Evolutionary conservation across 164 flowering plant species (phyloP), one percentile per base, ranked within the genome.

Genomic region (Cinnamomum chago): DNA sequence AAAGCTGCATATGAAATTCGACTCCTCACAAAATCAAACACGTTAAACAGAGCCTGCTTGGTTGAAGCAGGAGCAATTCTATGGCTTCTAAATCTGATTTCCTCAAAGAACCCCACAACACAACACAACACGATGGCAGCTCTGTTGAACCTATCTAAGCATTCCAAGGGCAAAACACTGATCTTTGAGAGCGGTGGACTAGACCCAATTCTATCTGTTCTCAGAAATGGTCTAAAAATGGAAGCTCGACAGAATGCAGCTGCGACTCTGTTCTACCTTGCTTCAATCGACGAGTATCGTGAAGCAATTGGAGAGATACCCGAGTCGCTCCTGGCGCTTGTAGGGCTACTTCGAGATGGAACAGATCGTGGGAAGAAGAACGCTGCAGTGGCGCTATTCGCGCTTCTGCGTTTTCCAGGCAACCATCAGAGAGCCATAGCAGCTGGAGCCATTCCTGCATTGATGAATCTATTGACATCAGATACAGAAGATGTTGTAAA

Each of bases 111-210:
- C 77, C 64, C 89, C 2, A 15, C 65, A 0, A 65, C 74, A 2
- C 94, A 92, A 76, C 90, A 91, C 77, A 90, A 88, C 28, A 86
- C 91, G 2, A 84, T 85, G 30, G 88, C 97, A 5, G 90, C 88
- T 22, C 70, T 93, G 17, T 47, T 93, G 78, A 93, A 90, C 77
- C 91, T 95, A 7, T 87, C 97, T 3, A 93, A 92, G 77, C 83
- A 88, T 66, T 58, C 82, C 2, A 81, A 80, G 13, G 79, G 90
- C 77, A 88, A 84, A 67, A 70, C 58, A 3, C 65, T 69, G 2
- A 88, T 95, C 0, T 81, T 89, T 10, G 82, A 89, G 23, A 81
- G 79, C 18, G 85, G 88, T 0, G 97, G 97, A 2, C 65, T 90
- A 70, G 67, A 72, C 5, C 40, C 75, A 28, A 83, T 92, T 51